A percentile compares a stretch with the other conserved stretches of the same genome.
phyloP scores from a whole-genome alignment of 768 basidiomycete genomes.

The Termitomyces heimii region DNA sequence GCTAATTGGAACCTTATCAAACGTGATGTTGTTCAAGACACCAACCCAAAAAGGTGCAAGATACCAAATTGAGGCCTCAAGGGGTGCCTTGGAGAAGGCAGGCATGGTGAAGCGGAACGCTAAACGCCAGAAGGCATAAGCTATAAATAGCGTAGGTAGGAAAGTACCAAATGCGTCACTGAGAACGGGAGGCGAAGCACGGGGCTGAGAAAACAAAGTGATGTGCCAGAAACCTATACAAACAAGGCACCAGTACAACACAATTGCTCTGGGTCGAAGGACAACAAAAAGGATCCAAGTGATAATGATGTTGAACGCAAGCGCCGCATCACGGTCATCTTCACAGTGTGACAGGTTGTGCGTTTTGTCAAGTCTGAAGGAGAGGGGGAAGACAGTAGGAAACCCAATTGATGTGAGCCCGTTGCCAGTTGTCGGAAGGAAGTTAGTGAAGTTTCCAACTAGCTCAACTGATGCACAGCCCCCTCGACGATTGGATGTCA shows the following conservation, averaged over 20 bases:
- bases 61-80: conserved; percentile 73
- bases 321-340: conserved; percentile 64
- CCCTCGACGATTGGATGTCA: conserved; percentile 57
- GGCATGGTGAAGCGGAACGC: conserved; percentile 74
- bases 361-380: conserved; percentile 48
- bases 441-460: conserved; percentile 69
- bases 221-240: conserved; percentile 87
- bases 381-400: conserved; percentile 67
- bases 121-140: conserved; percentile 73
- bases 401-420: conserved; percentile 72
- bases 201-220: conserved; percentile 72
- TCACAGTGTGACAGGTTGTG: conserved; percentile 55
- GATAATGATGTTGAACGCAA: conserved; percentile 68
- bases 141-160: conserved; percentile 72
- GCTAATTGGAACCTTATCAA: conserved; percentile 68
- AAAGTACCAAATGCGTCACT: conserved; percentile 73
- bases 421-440: conserved; percentile 48
- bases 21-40: conserved; percentile 66
- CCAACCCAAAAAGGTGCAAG: conserved; percentile 77
- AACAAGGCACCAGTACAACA: conserved; percentile 72
- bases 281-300: conserved; percentile 66
- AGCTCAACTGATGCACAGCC: conserved; percentile 74
- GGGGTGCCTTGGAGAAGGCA: conserved; percentile 55
- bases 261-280: conserved; percentile 62
- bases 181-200: conserved; percentile 57